Conservation (phyloP, 2,329 filamentous ascomycete species). For the Cercospora sesami region DNA sequence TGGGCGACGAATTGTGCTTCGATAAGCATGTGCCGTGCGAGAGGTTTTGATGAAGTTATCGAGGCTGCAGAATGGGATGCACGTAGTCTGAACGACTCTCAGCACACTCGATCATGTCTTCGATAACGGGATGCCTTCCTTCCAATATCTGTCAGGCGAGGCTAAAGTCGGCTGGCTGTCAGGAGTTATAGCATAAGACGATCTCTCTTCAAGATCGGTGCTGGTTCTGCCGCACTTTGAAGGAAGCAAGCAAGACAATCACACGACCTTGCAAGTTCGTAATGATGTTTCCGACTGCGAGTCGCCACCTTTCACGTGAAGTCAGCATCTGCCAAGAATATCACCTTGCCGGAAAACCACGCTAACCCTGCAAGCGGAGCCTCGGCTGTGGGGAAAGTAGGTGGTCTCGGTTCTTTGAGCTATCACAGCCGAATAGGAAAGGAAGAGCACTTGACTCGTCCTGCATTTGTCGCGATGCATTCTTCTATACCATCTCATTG, state of each 20-base stretch:
- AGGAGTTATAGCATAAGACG: no score
- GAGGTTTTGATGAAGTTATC: no score
- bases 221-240: no score
- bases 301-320: background rate
- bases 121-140: no score
- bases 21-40: no score
- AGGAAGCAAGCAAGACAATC: background rate
- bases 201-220: no score
- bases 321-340: background rate
- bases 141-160: no score
- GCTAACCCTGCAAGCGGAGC: background rate
- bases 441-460: slow-evolving; percentile 8
- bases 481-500: background rate
- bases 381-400: background rate
- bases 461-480: slow-evolving; percentile 1
- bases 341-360: background rate
- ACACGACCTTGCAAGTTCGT: background rate
- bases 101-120: no score
- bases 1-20: no score
- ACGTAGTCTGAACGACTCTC: no score
- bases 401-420: background rate
- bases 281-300: background rate
- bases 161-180: no score
- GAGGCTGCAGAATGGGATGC: no score
- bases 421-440: slow-evolving; percentile 6